A percentile compares a stretch with the other conserved stretches of the same genome.
Evolutionary conservation across 2,329 filamentous ascomycete genomes (phyloP).

Genomic region (Hypoxylon sp.): DNA sequence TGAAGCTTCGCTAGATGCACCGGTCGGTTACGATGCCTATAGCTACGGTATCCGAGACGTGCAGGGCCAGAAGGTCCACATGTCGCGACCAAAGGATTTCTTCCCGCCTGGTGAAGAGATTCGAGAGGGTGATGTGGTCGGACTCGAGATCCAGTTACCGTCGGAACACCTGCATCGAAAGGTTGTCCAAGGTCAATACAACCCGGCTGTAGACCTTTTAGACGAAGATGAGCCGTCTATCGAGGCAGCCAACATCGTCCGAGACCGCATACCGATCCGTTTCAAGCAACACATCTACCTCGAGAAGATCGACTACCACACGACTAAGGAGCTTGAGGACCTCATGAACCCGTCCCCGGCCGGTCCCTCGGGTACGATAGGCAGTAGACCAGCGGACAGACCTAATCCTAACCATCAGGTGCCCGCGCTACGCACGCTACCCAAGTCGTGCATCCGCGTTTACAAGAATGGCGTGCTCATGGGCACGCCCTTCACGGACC

Average conservation of each 20-base stretch:
- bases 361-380: constrained; percentile 56
- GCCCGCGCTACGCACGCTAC: constrained; percentile 85
- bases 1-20: constrained; percentile 84
- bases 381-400: constrained; percentile 58
- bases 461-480: constrained; percentile 93
- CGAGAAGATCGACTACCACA: constrained; percentile 90
- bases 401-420: constrained; percentile 80
- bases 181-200: constrained; percentile 87
- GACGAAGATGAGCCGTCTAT: constrained; percentile 69
- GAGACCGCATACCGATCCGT: constrained; percentile 93
- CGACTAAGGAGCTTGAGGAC: constrained; percentile 89
- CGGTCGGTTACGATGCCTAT: constrained; percentile 90
- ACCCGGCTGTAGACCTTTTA: constrained; percentile 81
- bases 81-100: constrained; percentile 93
- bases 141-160: constrained; percentile 87
- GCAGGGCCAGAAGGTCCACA: constrained; percentile 90
- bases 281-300: constrained; percentile 96
- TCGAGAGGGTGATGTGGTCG: constrained; percentile 91
- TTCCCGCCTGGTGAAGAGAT: constrained; percentile 84
- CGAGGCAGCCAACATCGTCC: constrained; percentile 84
- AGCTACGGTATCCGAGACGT: constrained; percentile 94
- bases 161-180: constrained; percentile 88
- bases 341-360: constrained; percentile 77
- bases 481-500: constrained; percentile 88
- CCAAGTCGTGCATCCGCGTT: constrained; percentile 85